Evolutionary conservation across 306 rosid genomes (phyloP), one percentile per base, ranked within the genome.

Genomic region (Rubus parviflorus): DNA sequence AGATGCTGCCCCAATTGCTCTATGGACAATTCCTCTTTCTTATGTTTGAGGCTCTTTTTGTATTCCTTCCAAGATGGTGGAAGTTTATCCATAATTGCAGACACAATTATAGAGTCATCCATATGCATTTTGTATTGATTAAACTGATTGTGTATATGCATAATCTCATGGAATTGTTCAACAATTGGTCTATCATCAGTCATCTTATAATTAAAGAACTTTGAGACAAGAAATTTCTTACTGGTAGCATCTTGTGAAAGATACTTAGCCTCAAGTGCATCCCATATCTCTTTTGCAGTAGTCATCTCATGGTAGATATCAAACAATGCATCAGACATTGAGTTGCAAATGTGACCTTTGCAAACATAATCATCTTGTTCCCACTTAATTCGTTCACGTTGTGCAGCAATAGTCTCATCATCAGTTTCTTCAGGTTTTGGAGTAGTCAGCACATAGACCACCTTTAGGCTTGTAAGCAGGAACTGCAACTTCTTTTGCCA

Each of bases 301-400:
- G 30, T 3, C 38, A 43, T 30, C 60, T 62, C 22, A 17, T 47
- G 47, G n/a, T 61, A 63, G 6, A n/a, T 16, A 30, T 62, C 30
- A 47, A 75, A 75, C 5, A 61, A 17, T 3, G 60, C 6, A 20
- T 75, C 43, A 4, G 72, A 23, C 71, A 72, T 54, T 1, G 60
- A 22, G 19, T 62, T 75, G 37, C 60, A 75, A 5, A 75, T 75
- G 23, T 37, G 76, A 0, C 79, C 45, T 5, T 62, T 61, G 25
- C 79, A 75, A 0, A 30, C 1, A 51, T 75, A 75, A 9, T 61
- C 71, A 62, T 75, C 72, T 12, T 61, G 43, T n/a, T 75, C 70
- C 56, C 57, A 60, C 43, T 46, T 75, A 0, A 12, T 2, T 13
- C 71, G 0, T 19, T 15, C 45, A 3, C 49, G 8, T 20, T 11